Conservation (phyloP, 306 rosid genomes). For the Rosa persica region DNA sequence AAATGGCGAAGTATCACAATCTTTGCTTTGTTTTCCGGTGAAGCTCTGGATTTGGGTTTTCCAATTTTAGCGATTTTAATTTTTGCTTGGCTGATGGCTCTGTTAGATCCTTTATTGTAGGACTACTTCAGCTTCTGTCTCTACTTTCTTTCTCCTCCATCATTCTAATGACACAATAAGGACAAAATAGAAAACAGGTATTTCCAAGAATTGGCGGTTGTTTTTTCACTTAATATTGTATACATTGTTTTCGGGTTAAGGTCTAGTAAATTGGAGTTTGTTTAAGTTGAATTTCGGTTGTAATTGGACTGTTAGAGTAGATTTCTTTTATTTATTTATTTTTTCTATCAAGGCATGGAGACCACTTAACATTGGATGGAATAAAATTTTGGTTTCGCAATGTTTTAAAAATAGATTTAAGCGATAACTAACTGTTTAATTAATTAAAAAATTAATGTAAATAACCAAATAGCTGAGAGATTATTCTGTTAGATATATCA, state of each 20-base stretch:
- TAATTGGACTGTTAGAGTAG: neutral
- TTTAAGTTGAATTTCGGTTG: neutral
- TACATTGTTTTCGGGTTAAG: too few relatives aligned
- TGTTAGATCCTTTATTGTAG: conserved; percentile 59
- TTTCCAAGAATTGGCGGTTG: neutral
- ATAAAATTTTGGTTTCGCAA: too few relatives aligned
- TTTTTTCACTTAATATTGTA: neutral
- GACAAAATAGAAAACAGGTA: conserved; percentile 28
- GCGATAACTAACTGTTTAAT: too few relatives aligned
- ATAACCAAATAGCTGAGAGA: too few relatives aligned
- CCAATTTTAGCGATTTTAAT: conserved; percentile 39
- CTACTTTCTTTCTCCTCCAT: conserved; percentile 22
- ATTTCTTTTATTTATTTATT: too few relatives aligned
- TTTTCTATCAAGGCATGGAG: too few relatives aligned
- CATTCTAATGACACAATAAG: conserved; percentile 23
- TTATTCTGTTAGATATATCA: too few relatives aligned
- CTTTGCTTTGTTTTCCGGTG: conserved; percentile 24
- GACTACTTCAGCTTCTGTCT: conserved; percentile 23
- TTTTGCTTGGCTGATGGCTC: conserved; percentile 35
- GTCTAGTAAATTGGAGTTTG: neutral
- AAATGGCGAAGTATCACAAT: conserved; percentile 32
- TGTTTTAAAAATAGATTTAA: too few relatives aligned
- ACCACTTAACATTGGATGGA: too few relatives aligned
- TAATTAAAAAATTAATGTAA: too few relatives aligned
- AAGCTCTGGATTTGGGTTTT: conserved; percentile 31